A percentile compares a stretch with the other conserved stretches of the same genome.
These are phyloP conservation scores for Aspergillus tubingensis DNA, from an alignment of 2,329 filamentous ascomycete genomes.

Conservation along the genomic window DNA sequence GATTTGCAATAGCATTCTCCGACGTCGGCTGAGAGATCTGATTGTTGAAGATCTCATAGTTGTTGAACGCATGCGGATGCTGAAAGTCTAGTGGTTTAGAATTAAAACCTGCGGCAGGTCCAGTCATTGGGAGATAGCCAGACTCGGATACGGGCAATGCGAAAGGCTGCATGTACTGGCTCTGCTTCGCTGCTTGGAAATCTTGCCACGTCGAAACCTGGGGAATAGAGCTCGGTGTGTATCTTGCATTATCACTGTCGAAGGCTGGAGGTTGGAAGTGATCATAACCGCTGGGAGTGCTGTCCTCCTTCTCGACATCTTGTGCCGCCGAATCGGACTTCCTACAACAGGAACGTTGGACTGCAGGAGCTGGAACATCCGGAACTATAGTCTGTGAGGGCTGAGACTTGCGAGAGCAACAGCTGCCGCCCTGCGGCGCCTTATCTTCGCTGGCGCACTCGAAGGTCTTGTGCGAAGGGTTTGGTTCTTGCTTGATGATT, in stretches of 20 bases:
- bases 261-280: constrained; percentile 13
- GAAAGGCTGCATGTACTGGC: constrained; percentile 20
- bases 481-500: neutral
- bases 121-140: constrained; percentile 20
- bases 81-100: constrained; percentile 11
- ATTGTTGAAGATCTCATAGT: constrained; percentile 20
- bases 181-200: constrained; percentile 17
- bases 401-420: constrained; percentile 29
- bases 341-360: constrained; percentile 33
- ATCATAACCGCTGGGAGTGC: neutral
- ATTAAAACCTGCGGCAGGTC: constrained; percentile 17
- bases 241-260: constrained; percentile 15
- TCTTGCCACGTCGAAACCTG: constrained; percentile 28
- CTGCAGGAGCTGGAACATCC: constrained; percentile 8
- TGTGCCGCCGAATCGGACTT: constrained; percentile 14
- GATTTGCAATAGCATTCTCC: constrained; percentile 12
- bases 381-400: constrained; percentile 2
- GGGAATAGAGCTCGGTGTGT: constrained; percentile 17
- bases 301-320: constrained; percentile 1
- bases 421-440: constrained; percentile 19
- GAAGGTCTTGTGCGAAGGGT: neutral
- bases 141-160: constrained; percentile 13
- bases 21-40: constrained; percentile 18
- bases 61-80: constrained; percentile 16
- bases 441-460: neutral